Evolutionary conservation across 2,329 filamentous ascomycete genomes (phyloP).

Genomic region (Monosporascus sp.): DNA sequence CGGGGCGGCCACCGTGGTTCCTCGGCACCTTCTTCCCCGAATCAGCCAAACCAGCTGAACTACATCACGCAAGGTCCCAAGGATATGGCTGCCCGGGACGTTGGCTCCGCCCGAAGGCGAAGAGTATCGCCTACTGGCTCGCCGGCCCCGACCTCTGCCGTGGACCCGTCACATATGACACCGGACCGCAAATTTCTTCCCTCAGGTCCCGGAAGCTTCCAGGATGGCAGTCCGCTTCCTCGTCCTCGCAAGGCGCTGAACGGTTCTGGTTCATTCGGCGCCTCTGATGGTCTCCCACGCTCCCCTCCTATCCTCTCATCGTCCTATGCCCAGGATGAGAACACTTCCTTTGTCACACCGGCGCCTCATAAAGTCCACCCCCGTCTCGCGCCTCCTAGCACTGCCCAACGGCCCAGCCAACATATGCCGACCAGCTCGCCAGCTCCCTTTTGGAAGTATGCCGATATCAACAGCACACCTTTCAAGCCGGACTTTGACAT

Average conservation of each 20-base stretch:
- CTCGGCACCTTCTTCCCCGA: constrained; percentile 65
- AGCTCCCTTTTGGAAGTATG: constrained; percentile 84
- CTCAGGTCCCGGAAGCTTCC: constrained; percentile 31
- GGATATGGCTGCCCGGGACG: constrained; percentile 48
- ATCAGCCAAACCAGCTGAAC: constrained; percentile 48
- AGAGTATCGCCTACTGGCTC: constrained; percentile 48
- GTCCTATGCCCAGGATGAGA: constrained; percentile 57
- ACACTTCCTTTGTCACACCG: constrained; percentile 61
- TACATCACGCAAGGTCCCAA: constrained; percentile 55
- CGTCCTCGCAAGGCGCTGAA: constrained; percentile 45
- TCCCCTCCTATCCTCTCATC: constrained; percentile 56
- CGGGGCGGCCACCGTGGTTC: constrained; percentile 61
- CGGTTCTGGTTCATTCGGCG: constrained; percentile 36
- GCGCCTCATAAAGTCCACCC: constrained; percentile 69
- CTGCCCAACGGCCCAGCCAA: constrained; percentile 73
- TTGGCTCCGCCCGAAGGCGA: constrained; percentile 49
- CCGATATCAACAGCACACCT: constrained; percentile 70
- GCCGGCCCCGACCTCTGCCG: constrained; percentile 46
- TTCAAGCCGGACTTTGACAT: constrained; percentile 47
- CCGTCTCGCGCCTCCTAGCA: constrained; percentile 71
- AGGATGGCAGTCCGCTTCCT: constrained; percentile 59
- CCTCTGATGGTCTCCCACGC: constrained; percentile 46
- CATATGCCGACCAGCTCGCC: constrained; percentile 83
- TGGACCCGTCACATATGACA: constrained; percentile 49
- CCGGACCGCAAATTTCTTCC: constrained; percentile 48